These are phyloP conservation scores for Aegilops longissima DNA, from an alignment of 176 grass and related monocot genomes.

Conservation along the genomic window DNA sequence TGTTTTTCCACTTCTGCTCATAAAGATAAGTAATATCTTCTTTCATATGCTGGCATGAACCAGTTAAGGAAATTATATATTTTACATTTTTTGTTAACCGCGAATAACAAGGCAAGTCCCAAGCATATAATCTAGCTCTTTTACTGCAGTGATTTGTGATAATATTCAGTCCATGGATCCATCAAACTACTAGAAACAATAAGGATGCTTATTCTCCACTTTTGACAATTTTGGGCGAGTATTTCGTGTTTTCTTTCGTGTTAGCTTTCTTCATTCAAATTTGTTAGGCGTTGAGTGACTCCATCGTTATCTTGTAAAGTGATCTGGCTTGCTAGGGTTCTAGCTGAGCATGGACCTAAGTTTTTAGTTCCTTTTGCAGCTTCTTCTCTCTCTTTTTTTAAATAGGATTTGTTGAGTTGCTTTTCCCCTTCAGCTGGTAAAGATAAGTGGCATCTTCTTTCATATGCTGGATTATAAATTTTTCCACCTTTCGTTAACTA, in stretches of 20 bases:
- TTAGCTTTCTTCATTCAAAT: constrained; percentile 25
- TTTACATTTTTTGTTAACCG: not conserved
- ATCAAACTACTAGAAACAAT: too few species aligned
- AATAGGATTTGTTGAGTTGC: not conserved
- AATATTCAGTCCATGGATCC: not conserved
- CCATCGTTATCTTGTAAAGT: not conserved
- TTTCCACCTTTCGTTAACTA: not conserved
- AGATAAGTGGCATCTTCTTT: not conserved
- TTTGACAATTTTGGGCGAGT: not conserved
- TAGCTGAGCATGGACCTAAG: not conserved
- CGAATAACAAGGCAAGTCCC: not conserved
- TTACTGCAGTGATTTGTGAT: not conserved
- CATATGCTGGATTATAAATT: not conserved
- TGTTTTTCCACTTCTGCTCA: not conserved
- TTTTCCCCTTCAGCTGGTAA: not conserved
- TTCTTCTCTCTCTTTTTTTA: not conserved
- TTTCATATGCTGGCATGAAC: not conserved
- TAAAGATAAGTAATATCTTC: not conserved
- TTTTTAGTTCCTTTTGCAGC: not conserved
- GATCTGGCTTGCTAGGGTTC: not conserved
- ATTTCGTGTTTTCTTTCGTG: not conserved
- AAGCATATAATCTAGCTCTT: not conserved
- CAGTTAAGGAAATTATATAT: not conserved
- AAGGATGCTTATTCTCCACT: constrained; percentile 7
- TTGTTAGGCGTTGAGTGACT: constrained; percentile 13